Evolutionary conservation across 495 filamentous ascomycete genomes (phyloP).

Genomic region (Penicillium turbatum): DNA sequence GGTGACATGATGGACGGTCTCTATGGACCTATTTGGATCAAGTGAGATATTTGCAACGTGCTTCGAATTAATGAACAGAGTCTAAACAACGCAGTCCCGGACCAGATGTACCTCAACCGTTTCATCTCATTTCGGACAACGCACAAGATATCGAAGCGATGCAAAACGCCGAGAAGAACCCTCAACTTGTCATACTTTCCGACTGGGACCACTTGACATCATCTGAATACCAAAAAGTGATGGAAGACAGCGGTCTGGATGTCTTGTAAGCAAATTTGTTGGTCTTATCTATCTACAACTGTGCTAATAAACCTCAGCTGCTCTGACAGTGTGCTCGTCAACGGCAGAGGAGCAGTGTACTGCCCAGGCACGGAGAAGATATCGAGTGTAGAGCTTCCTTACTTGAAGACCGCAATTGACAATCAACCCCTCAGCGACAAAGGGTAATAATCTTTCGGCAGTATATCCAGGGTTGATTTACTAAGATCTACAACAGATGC

Average conservation of each 20-base stretch:
- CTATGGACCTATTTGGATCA: constrained; percentile 48
- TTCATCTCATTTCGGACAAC: constrained; percentile 43
- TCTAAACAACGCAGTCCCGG: constrained; percentile 29
- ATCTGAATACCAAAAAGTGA: constrained; percentile 34
- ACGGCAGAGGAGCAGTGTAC: constrained; percentile 49
- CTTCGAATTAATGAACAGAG: neutral
- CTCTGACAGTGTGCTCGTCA: constrained; percentile 49
- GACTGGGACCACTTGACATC: constrained; percentile 53
- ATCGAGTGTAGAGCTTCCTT: constrained; percentile 26
- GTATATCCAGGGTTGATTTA: neutral
- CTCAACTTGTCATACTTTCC: constrained; percentile 46
- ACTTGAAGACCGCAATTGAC: constrained; percentile 28
- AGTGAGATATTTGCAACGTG: constrained; percentile 2
- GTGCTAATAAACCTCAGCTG: constrained; percentile 23
- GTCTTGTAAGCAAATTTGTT: constrained; percentile 27
- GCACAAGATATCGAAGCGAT: constrained; percentile 40
- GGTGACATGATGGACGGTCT: constrained; percentile 50
- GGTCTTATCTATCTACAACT: neutral
- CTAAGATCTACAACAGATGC: constrained; percentile 11
- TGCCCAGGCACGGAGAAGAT: constrained; percentile 38
- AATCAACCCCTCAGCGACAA: constrained; percentile 45
- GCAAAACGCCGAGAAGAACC: constrained; percentile 40
- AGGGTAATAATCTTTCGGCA: too few relatives aligned
- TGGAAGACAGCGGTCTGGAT: constrained; percentile 34
- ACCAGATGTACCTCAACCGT: constrained; percentile 34